Conservation (phyloP, 306 rosid species). For the Herpetospermum pedunculosum region DNA sequence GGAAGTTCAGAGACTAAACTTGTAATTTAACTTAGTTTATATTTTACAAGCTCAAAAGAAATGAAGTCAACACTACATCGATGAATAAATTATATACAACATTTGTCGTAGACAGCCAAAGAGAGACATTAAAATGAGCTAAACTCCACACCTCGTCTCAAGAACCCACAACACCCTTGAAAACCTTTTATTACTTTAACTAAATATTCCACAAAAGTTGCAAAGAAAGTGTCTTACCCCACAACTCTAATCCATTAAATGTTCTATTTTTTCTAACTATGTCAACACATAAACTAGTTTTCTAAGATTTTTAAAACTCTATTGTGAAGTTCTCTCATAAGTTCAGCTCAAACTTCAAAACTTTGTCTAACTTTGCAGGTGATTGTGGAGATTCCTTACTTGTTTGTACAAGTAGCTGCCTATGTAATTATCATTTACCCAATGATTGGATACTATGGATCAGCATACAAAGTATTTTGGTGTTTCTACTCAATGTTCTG, state of each 20-base stretch:
- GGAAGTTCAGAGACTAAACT: too few relatives aligned
- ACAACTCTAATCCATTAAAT: background rate
- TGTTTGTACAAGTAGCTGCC: slow-evolving; percentile 13
- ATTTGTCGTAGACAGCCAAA: too few relatives aligned
- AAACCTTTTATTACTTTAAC: too few relatives aligned
- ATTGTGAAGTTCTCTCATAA: background rate
- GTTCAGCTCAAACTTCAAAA: background rate
- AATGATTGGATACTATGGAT: slow-evolving; percentile 28
- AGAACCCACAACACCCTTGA: too few relatives aligned
- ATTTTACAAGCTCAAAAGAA: slow-evolving; percentile 1
- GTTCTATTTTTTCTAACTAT: background rate
- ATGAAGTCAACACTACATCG: background rate
- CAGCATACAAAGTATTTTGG: slow-evolving; percentile 27
- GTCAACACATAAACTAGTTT: background rate
- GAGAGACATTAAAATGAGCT: background rate
- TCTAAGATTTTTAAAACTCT: background rate
- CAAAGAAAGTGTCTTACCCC: background rate
- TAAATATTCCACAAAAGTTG: too few relatives aligned
- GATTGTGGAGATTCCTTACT: slow-evolving; percentile 34
- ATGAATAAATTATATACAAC: too few relatives aligned
- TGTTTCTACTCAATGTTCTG: slow-evolving; percentile 27
- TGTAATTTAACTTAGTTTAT: too few relatives aligned
- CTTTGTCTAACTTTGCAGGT: slow-evolving; percentile 16
- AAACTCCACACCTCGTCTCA: background rate
- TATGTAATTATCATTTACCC: slow-evolving; percentile 23